Evolutionary conservation across 2,329 filamentous ascomycete genomes (phyloP).

Genomic region (Penicillium sp.): DNA sequence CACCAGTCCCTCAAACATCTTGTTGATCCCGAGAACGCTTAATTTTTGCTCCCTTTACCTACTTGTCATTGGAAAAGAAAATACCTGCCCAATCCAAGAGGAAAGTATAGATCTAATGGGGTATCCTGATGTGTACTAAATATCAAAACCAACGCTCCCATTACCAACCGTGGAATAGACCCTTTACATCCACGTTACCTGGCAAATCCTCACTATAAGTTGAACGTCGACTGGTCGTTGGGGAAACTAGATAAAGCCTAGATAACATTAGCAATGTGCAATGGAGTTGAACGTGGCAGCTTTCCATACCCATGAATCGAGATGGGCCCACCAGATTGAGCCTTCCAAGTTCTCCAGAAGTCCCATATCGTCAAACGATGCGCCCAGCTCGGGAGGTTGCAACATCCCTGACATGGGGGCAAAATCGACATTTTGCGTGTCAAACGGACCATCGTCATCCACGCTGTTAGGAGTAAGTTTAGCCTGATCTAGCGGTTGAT

Average conservation of each 20-base stretch:
- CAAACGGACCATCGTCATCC: constrained; percentile 14
- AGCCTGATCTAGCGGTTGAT: background rate
- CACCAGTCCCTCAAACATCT: background rate
- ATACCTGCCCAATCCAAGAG: background rate
- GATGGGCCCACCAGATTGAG: constrained; percentile 43
- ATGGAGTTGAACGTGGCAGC: background rate
- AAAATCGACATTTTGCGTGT: constrained; percentile 21
- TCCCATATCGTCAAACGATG: constrained; percentile 29
- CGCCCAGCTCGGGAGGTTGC: constrained; percentile 22
- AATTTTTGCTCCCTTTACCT: background rate
- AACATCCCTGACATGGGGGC: constrained; percentile 21
- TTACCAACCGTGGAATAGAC: too few relatives aligned
- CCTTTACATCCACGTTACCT: background rate
- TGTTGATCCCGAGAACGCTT: too few relatives aligned
- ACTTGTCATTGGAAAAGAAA: too few relatives aligned
- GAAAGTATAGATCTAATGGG: background rate
- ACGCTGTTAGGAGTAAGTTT: background rate
- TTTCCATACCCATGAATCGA: constrained; percentile 43
- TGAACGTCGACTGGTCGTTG: constrained; percentile 33
- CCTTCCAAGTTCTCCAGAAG: constrained; percentile 42
- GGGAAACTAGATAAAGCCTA: constrained; percentile 41
- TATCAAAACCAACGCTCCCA: background rate
- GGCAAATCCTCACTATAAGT: constrained; percentile 16
- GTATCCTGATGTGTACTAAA: too few relatives aligned
- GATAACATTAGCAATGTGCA: constrained; percentile 11